phyloP scores from a whole-genome alignment of 202 grass and related monocot species.

The Musa balbisiana region DNA sequence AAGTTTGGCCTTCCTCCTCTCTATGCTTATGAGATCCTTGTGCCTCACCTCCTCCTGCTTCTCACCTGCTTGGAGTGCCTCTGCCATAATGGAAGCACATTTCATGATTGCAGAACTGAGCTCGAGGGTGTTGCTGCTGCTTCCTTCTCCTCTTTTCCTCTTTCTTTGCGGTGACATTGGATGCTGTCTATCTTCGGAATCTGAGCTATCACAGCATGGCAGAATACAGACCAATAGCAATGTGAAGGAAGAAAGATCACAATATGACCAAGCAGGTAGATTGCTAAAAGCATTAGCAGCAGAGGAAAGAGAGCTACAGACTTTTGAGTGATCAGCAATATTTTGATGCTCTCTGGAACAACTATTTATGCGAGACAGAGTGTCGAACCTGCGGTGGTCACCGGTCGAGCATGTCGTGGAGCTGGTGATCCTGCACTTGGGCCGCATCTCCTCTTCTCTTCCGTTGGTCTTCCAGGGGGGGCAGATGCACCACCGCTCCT shows the following conservation, averaged over 20 bases:
- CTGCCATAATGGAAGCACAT: conserved; percentile 23
- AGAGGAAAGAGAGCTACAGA: too few species aligned
- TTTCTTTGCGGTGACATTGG: background rate
- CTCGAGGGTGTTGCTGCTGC: background rate
- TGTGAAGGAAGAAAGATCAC: background rate
- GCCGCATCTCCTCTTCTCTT: background rate
- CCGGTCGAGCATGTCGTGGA: background rate
- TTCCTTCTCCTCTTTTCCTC: conserved; percentile 8
- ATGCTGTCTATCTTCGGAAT: conserved; percentile 5
- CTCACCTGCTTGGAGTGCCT: conserved; percentile 6
- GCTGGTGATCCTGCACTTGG: background rate
- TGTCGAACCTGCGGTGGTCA: background rate
- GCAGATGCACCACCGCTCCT: background rate
- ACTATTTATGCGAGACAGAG: background rate
- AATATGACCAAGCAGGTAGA: background rate
- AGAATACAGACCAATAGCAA: background rate
- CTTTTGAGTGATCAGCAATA: too few species aligned
- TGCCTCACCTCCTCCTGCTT: conserved; percentile 18
- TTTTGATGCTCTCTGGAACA: background rate
- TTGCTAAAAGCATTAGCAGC: too few species aligned
- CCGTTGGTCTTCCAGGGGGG: background rate
- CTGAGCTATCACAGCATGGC: background rate
- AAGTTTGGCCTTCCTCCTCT: conserved; percentile 14
- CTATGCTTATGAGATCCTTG: conserved; percentile 12
- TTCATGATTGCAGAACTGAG: conserved; percentile 16